Base-by-base conservation (phyloP, 257 asterid genomes). In the Plantago elongata region DNA sequence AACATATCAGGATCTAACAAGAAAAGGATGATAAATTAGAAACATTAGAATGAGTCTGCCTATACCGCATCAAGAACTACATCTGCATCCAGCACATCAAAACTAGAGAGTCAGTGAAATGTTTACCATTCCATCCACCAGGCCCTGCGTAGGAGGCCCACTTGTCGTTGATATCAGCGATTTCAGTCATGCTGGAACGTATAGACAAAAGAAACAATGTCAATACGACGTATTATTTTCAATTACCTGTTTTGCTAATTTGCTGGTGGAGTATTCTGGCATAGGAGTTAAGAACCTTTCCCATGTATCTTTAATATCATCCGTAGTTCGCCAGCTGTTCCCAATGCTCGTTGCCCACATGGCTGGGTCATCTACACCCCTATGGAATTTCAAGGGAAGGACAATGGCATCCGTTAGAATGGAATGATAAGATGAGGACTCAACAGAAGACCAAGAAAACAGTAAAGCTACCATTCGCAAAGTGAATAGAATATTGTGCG, bases 91-190 rank as follows among this genome's bases (percentile, higher is more conserved):
- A 47, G 27, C 27, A 22, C 45, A 34, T 29, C 50, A 14, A 30
- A n/a, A 46, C 3, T 34, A 7, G 2, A 34, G 2, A 34, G 40
- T 34, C 3, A 34, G 40, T 0, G 40, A 34, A 34, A 34, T 34
- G 1, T 1, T 42, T 55, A 90, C 98, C 98, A 46, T 91, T 91
- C 98, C 98, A 91, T 75, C 96, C 98, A 42, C 98, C 98, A 15
- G 98, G 98, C 27, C 98, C 98, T 5, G 98, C 96, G 70, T 86
- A 91, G 54, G 96, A 78, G 5, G 96, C 96, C 98, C 96, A 91
- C 77, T 88, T 82, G 79, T 91, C 82, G 65, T 91, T 91, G 66
- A 88, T 73, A 71, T 91, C 98, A 50, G 96, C 96, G 59, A 86
- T 79, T 8, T 77, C 66, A 9, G 95, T 88, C 95, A 91, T 88